Evolutionary conservation across 176 grass and related monocot genomes (phyloP).

Genomic region (Carex pumila): DNA sequence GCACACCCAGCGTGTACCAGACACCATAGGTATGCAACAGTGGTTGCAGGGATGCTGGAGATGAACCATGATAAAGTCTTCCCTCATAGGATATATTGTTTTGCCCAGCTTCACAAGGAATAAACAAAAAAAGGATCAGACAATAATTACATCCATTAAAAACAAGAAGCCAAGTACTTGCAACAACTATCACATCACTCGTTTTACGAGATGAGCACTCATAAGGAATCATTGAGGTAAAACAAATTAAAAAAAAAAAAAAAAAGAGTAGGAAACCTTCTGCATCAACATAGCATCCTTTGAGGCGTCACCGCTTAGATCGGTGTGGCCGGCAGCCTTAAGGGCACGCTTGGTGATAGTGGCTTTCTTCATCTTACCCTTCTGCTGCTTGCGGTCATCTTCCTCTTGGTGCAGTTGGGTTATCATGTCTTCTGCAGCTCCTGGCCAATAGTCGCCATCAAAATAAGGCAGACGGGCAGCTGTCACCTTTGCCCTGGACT

Average conservation of each 20-base stretch:
- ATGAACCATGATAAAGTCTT: conserved; percentile 99
- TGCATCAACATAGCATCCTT: conserved; percentile 97
- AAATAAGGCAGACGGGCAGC: conserved; percentile 93
- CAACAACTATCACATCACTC: neutral
- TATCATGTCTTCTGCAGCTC: conserved; percentile 99
- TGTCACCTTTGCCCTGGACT: conserved; percentile 94
- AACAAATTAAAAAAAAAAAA: neutral
- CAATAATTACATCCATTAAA: neutral
- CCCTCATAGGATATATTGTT: conserved; percentile 96
- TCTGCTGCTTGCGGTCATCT: conserved; percentile 74
- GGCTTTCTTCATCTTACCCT: conserved; percentile 85
- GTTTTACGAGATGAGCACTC: neutral
- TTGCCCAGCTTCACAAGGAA: conserved; percentile 66
- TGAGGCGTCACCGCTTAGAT: conserved; percentile 83
- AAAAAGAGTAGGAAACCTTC: conserved; percentile 46
- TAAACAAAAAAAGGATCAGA: conserved; percentile 32
- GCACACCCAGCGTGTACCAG: conserved; percentile 90
- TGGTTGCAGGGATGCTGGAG: conserved; percentile 84
- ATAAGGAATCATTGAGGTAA: neutral
- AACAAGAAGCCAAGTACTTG: conserved; percentile 12
- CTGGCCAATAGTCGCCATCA: conserved; percentile 99
- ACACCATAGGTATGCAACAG: conserved; percentile 83
- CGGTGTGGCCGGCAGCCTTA: conserved; percentile 87
- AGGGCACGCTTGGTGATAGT: conserved; percentile 85
- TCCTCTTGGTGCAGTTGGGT: conserved; percentile 95